A percentile compares a stretch with the other conserved stretches of the same genome.
phyloP scores from a whole-genome alignment of 1,139 yeast genomes.

The Sugiyamaella paludigena region DNA sequence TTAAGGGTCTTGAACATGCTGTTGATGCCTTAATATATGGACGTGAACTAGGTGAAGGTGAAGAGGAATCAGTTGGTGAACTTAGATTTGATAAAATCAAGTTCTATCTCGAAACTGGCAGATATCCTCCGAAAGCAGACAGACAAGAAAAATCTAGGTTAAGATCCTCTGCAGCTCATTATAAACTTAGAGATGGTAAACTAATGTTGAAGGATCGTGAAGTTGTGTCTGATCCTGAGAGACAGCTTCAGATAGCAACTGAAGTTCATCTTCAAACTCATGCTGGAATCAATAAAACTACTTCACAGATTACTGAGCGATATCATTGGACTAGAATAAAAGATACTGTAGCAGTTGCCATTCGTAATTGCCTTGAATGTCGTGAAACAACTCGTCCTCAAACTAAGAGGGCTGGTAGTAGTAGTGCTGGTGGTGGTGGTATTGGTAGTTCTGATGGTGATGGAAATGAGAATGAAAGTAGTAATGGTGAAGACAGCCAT shows the following conservation, averaged over 20 bases:
- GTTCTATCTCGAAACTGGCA: conserved; percentile 76
- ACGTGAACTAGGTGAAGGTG: conserved; percentile 47
- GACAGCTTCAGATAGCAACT: conserved; percentile 74
- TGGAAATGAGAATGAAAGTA: no score
- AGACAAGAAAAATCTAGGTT: conserved; percentile 82
- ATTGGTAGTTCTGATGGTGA: no score
- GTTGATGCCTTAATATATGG: conserved; percentile 80
- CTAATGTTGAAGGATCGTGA: conserved; percentile 76
- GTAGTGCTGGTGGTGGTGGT: no score
- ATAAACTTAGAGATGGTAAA: conserved; percentile 66
- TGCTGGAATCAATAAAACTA: conserved; percentile 89
- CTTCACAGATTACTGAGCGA: conserved; percentile 69
- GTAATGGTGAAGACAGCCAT: no score
- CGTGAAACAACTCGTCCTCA: conserved; percentile 43
- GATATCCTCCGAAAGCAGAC: conserved; percentile 79
- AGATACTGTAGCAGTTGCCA: conserved; percentile 78
- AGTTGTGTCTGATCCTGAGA: conserved; percentile 71
- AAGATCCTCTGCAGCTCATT: conserved; percentile 78
- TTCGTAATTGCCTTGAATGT: conserved; percentile 74
- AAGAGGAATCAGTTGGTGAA: conserved; percentile 54
- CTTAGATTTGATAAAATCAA: conserved; percentile 74
- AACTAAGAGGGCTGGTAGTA: conserved; percentile 24
- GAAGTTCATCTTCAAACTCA: conserved; percentile 67
- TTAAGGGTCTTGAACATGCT: conserved; percentile 77
- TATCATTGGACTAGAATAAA: conserved; percentile 93